These are phyloP conservation scores for Sporothrix euskadiensis DNA, from an alignment of 2,329 filamentous ascomycete genomes.

Conservation along the genomic window DNA sequence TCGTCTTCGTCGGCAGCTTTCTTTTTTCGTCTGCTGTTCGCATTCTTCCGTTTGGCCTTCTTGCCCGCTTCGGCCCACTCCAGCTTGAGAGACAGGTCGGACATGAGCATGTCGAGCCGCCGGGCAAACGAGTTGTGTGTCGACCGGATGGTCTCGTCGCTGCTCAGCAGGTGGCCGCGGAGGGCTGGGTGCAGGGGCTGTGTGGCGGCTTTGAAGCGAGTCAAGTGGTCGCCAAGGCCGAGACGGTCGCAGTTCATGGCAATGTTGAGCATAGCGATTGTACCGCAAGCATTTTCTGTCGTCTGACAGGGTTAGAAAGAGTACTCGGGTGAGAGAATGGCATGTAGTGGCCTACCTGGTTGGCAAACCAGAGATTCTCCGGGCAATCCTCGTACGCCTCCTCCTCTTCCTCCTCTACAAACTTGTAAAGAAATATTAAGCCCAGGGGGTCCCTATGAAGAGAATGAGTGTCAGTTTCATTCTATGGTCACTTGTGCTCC, in stretches of 20 bases:
- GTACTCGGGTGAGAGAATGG: no score
- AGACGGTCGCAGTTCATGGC: slow-evolving; percentile 76
- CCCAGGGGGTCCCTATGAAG: slow-evolving; percentile 68
- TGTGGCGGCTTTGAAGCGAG: slow-evolving; percentile 72
- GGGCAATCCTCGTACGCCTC: slow-evolving; percentile 56
- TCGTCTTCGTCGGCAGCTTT: slow-evolving; percentile 54
- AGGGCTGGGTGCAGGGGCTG: slow-evolving; percentile 66
- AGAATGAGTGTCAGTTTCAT: slow-evolving; percentile 19
- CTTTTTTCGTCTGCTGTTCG: slow-evolving; percentile 42
- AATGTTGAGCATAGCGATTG: slow-evolving; percentile 90
- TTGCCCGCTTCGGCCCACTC: slow-evolving; percentile 51
- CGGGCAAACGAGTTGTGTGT: slow-evolving; percentile 87
- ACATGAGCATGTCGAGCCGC: slow-evolving; percentile 74
- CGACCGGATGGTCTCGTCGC: slow-evolving; percentile 72
- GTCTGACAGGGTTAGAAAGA: slow-evolving; percentile 52
- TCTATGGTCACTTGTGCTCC: no score
- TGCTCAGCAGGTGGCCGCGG: slow-evolving; percentile 73
- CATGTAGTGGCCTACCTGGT: slow-evolving; percentile 61
- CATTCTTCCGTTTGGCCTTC: slow-evolving; percentile 29
- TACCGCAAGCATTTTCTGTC: slow-evolving; percentile 82
- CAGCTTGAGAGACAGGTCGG: slow-evolving; percentile 65
- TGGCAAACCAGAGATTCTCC: slow-evolving; percentile 84
- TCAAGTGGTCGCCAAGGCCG: slow-evolving; percentile 68
- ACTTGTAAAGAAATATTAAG: slow-evolving; percentile 86
- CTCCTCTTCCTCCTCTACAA: slow-evolving; percentile 53